These are phyloP conservation scores for Podila verticillata DNA, from an alignment of 192 early-diverging fungal species.

Conservation along the genomic window DNA sequence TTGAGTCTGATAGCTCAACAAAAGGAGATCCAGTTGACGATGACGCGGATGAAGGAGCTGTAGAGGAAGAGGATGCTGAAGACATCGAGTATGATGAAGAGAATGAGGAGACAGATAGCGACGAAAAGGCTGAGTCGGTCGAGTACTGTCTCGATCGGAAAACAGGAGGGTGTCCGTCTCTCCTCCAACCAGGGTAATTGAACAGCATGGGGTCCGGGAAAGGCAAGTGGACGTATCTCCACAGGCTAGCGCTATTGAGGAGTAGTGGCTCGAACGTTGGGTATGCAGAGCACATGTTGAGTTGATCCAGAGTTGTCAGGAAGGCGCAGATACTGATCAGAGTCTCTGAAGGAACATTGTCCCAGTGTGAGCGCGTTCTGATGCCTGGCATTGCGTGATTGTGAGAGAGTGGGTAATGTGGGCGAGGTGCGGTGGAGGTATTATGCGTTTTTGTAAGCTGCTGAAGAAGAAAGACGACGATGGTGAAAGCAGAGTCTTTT, in stretches of 20 bases:
- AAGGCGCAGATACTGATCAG: slow-evolving; percentile 15
- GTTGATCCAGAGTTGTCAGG: slow-evolving; percentile 20
- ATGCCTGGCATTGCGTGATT: not conserved
- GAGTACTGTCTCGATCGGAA: no score
- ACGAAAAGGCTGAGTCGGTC: no score
- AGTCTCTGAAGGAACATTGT: slow-evolving; percentile 17
- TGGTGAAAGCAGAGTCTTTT: no score
- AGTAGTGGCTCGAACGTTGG: slow-evolving; percentile 15
- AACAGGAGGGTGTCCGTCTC: not conserved
- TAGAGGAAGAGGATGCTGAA: not conserved
- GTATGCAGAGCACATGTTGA: slow-evolving; percentile 26
- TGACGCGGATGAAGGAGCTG: not conserved
- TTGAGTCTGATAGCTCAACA: no score
- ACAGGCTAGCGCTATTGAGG: slow-evolving; percentile 5
- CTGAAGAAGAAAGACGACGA: no score
- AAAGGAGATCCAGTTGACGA: not conserved
- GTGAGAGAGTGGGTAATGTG: not conserved
- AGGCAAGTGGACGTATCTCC: slow-evolving; percentile 19
- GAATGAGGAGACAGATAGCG: no score
- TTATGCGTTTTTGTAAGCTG: no score
- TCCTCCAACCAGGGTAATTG: slow-evolving; percentile 33
- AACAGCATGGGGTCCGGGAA: slow-evolving; percentile 26
- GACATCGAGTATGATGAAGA: no score
- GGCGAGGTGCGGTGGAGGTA: not conserved
- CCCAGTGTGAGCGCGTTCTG: slow-evolving; percentile 19